Evolutionary conservation across 352 stramenopile species (phyloP), one percentile per base, ranked within the genome.

Genomic region (Globisporangium parvum): DNA sequence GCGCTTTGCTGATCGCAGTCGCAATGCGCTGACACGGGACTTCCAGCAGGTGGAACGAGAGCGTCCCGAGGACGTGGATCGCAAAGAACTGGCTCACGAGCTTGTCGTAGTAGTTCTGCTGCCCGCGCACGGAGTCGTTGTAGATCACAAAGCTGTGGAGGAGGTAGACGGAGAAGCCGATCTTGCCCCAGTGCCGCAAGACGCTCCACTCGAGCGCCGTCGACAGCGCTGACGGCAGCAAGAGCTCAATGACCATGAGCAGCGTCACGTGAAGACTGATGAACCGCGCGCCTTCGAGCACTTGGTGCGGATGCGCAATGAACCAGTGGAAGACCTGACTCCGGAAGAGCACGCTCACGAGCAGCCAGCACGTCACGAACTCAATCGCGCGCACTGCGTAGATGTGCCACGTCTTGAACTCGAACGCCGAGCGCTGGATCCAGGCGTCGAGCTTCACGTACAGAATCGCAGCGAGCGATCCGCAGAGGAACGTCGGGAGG

Each of bases 111-210:
- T 57, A 63, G 11, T 71, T 63, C 10, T 24, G 20, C 57, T 75
- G 62, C 18, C 62, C 31, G 15, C 14, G 39, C 12, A 53, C 6
- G 51, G 17, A 20, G 47, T n/a, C n/a, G n/a, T n/a, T 24, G 60
- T 71, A 66, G 31, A 71, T 53, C 40, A 74, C 71, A 54, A 85
- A 83, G 52, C 61, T 80, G 58, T 75, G 70, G 1, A 78, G 58
- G 55, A 78, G 35, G 52, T 78, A 78, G 35, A 73, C 56, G 6
- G 70, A 78, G 46, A 69, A 78, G 53, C 66, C 73, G 35, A 78
- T 51, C 28, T 78, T 75, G 55, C 70, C 66, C n/a, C 56, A 61
- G 51, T 55, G 66, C 0, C 63, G 60, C 17, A 74, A 47, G 49
- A 69, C 35, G 42, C 47, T 67, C 66, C 63, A 78, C 48, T 78